A percentile compares a stretch with the other conserved stretches of the same genome.
Evolutionary conservation across 768 basidiomycete genomes (phyloP).

Genomic region (Rhizopogon vesiculosus): DNA sequence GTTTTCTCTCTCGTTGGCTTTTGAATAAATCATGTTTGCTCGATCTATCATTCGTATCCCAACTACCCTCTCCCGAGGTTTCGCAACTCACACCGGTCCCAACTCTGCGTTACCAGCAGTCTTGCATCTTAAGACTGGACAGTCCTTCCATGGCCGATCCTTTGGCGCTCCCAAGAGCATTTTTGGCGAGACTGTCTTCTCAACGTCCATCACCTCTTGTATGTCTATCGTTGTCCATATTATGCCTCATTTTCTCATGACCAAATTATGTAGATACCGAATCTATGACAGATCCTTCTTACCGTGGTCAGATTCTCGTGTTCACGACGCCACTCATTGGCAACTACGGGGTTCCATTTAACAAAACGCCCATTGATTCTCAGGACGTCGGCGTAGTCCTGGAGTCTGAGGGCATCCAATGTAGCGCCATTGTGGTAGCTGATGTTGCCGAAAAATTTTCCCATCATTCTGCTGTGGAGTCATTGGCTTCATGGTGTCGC

Average conservation of each 20-base stretch:
- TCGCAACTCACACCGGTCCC: constrained; percentile 63
- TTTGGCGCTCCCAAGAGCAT: constrained; percentile 87
- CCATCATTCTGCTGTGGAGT: constrained; percentile 92
- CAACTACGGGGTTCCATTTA: constrained; percentile 93
- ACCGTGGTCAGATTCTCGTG: constrained; percentile 95
- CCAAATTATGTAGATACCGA: constrained; percentile 74
- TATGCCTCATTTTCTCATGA: constrained; percentile 5
- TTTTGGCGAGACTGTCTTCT: constrained; percentile 98
- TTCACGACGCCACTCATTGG: constrained; percentile 99
- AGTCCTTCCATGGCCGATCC: constrained; percentile 84
- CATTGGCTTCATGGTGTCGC: constrained; percentile 88
- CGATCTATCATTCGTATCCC: constrained; percentile 48
- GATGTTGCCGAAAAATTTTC: constrained; percentile 95
- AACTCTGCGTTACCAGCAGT: constrained; percentile 60
- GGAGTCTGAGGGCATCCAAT: constrained; percentile 88
- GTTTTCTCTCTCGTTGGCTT: constrained; percentile 68
- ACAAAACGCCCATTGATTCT: constrained; percentile 65
- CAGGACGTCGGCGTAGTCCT: constrained; percentile 83
- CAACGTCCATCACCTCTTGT: constrained; percentile 98
- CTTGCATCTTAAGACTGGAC: constrained; percentile 90
- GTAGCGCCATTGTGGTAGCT: constrained; percentile 87
- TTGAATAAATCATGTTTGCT: constrained; percentile 46
- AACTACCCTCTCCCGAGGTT: constrained; percentile 44
- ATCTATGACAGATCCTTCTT: constrained; percentile 99
- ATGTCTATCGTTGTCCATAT: constrained; percentile 24